phyloP scores from a whole-genome alignment of 495 filamentous ascomycete species.

The Penicillium argentinense region DNA sequence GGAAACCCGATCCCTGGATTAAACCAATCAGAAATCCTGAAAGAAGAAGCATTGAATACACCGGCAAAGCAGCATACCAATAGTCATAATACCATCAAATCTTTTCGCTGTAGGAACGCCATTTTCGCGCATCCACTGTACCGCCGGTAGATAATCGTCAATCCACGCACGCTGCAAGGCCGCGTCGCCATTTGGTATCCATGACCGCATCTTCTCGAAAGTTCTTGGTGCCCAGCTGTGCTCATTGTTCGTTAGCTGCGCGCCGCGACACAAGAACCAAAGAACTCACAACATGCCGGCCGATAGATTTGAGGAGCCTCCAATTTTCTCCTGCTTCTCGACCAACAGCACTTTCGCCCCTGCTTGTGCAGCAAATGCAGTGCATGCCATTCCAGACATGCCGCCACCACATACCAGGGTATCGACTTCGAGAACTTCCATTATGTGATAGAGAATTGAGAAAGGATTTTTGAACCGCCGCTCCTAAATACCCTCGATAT shows the following conservation, averaged over 20 bases:
- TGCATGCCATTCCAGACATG: conserved; percentile 32
- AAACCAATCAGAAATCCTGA: background rate
- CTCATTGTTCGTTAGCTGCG: background rate
- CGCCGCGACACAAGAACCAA: background rate
- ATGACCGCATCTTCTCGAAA: conserved; percentile 22
- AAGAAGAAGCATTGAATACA: background rate
- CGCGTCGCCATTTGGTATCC: conserved; percentile 26
- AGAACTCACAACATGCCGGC: conserved; percentile 27
- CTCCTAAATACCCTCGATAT: too few species aligned
- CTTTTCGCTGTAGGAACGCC: conserved; percentile 21
- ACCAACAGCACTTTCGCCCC: conserved; percentile 22
- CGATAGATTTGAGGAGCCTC: conserved; percentile 26
- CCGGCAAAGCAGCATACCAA: conserved; percentile 8
- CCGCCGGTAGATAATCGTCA: conserved; percentile 24
- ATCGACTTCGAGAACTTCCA: conserved; percentile 25
- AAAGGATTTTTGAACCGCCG: conserved; percentile 4
- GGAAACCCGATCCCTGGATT: conserved; percentile 26
- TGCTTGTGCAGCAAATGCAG: conserved; percentile 24
- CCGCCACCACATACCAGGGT: conserved; percentile 28
- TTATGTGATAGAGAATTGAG: conserved; percentile 5
- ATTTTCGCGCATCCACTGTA: conserved; percentile 31
- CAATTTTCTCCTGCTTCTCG: conserved; percentile 23
- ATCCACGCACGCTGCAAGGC: conserved; percentile 25
- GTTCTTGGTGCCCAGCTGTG: conserved; percentile 25
- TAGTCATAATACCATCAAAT: conserved; percentile 34